These are phyloP conservation scores for Backusella psychrophila DNA, from an alignment of 192 early-diverging fungal genomes.

Conservation along the genomic window DNA sequence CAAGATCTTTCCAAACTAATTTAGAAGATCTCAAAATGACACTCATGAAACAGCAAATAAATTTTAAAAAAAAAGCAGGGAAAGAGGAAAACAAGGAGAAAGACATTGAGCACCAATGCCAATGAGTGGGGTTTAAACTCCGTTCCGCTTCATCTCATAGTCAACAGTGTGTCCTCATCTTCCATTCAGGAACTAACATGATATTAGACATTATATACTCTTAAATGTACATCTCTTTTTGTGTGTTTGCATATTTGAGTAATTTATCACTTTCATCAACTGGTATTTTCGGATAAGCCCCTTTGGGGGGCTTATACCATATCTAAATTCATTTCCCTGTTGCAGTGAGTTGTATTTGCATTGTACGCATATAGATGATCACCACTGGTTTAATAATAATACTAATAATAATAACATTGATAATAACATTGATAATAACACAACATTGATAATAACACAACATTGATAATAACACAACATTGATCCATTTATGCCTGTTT, in stretches of 20 bases:
- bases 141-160: too few species aligned
- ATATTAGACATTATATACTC: too few species aligned
- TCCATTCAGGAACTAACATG: too few species aligned
- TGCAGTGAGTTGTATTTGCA: neutral
- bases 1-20: conserved; percentile 47
- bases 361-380: too few species aligned
- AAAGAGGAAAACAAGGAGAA: too few species aligned
- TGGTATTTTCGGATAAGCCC: neutral
- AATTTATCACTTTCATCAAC: neutral
- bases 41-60: neutral
- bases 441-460: neutral
- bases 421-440: too few species aligned
- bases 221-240: neutral
- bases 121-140: neutral
- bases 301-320: neutral
- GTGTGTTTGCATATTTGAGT: neutral
- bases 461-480: too few species aligned
- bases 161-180: too few species aligned
- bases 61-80: neutral
- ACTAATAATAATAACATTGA: neutral
- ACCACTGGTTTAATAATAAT: too few species aligned
- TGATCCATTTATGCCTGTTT: neutral
- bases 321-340: too few species aligned
- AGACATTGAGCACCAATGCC: too few species aligned
- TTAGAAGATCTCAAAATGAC: conserved; percentile 7